These are phyloP conservation scores for Sambucus nigra DNA, from an alignment of 129 eudicot species.

Conservation along the genomic window DNA sequence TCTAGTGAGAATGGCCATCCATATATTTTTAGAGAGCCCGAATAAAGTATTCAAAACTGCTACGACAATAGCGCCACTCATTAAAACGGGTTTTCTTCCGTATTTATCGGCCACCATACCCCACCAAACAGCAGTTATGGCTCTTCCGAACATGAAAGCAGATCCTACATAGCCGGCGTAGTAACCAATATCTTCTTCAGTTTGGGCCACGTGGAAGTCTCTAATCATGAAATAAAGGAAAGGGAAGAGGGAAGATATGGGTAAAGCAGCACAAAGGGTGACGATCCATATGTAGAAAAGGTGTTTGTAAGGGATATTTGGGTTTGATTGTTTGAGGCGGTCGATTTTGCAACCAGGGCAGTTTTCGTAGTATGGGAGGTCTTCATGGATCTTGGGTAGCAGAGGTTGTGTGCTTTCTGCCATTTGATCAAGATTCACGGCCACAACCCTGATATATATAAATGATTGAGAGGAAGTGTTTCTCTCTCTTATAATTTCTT, in stretches of 20 bases:
- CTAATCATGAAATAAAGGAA: constrained; percentile 52
- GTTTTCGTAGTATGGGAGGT: constrained; percentile 6
- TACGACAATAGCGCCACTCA: constrained; percentile 49
- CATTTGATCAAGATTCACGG: too few species aligned
- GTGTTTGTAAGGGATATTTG: constrained; percentile 9
- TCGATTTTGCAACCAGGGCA: constrained; percentile 26
- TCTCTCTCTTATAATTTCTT: too few species aligned
- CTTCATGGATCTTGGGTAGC: not conserved
- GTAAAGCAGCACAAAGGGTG: constrained; percentile 35
- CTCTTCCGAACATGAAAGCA: constrained; percentile 82
- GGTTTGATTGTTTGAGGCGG: not conserved
- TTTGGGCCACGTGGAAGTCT: not conserved
- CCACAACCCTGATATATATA: too few species aligned
- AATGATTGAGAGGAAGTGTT: too few species aligned
- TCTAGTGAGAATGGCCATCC: constrained; percentile 84
- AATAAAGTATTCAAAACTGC: constrained; percentile 56
- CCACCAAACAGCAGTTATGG: constrained; percentile 75
- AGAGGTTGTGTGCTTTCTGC: not conserved
- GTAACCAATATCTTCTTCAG: not conserved
- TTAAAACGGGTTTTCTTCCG: constrained; percentile 83
- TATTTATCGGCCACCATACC: constrained; percentile 74
- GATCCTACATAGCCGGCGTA: constrained; percentile 41
- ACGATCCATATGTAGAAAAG: constrained; percentile 17
- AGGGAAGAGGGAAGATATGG: constrained; percentile 47
- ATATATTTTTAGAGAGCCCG: constrained; percentile 59